Evolutionary conservation across 1,139 yeast genomes (phyloP).

Genomic region (Pneumocystis wakefieldiae): DNA sequence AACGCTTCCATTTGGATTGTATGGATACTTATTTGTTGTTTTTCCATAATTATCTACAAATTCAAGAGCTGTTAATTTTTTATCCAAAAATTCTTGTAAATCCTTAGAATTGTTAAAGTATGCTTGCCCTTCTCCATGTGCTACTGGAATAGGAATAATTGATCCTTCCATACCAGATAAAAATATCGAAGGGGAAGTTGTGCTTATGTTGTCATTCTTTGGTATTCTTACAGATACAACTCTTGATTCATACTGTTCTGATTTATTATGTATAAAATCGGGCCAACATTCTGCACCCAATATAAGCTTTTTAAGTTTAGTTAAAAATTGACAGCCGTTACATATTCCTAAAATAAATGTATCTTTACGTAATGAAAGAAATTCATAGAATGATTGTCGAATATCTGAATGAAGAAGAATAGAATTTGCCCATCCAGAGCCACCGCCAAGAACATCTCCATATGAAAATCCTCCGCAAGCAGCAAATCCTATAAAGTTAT

Average conservation of each 20-base stretch:
- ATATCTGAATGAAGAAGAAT: slow-evolving; percentile 75
- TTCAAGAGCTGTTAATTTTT: slow-evolving; percentile 29
- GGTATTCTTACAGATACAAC: slow-evolving; percentile 74
- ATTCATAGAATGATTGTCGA: slow-evolving; percentile 57
- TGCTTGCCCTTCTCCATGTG: slow-evolving; percentile 98
- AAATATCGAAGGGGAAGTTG: slow-evolving; percentile 44
- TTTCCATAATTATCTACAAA: slow-evolving; percentile 86
- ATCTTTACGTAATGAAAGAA: slow-evolving; percentile 73
- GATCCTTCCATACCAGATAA: slow-evolving; percentile 85
- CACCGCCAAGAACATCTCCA: slow-evolving; percentile 98
- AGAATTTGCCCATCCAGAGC: slow-evolving; percentile 98
- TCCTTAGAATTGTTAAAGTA: slow-evolving; percentile 36
- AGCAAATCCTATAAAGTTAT: slow-evolving; percentile 80
- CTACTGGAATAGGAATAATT: slow-evolving; percentile 86
- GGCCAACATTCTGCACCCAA: slow-evolving; percentile 98
- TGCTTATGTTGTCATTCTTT: slow-evolving; percentile 35
- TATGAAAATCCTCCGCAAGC: slow-evolving; percentile 99
- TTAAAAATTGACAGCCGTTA: slow-evolving; percentile 94
- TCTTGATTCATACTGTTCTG: slow-evolving; percentile 96
- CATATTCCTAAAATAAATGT: slow-evolving; percentile 99
- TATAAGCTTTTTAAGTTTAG: slow-evolving; percentile 71
- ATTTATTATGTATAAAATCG: slow-evolving; percentile 72
- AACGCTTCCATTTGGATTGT: slow-evolving; percentile 93
- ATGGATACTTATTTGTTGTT: slow-evolving; percentile 70
- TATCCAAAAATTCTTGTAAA: slow-evolving; percentile 25